phyloP scores from a whole-genome alignment of 2,329 filamentous ascomycete genomes.

The Paecilomyces sp. region DNA sequence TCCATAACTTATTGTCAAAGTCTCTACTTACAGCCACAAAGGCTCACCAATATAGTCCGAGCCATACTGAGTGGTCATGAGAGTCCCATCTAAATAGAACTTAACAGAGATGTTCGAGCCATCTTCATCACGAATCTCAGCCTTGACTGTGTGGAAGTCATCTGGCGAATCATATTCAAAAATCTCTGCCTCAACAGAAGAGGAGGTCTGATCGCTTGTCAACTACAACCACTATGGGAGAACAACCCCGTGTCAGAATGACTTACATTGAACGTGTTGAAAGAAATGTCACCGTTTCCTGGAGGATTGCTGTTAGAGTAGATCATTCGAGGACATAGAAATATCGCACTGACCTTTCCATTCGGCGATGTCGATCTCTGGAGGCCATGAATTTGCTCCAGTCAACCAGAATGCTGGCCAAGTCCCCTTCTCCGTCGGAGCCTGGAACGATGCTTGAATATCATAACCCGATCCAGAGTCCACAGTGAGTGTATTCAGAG shows the following conservation, averaged over 20 bases:
- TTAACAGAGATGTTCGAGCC: slow-evolving; percentile 46
- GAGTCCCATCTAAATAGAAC: slow-evolving; percentile 48
- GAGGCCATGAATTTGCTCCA: slow-evolving; percentile 49
- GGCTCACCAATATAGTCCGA: slow-evolving; percentile 43
- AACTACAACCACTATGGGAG: background rate
- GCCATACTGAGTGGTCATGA: slow-evolving; percentile 46
- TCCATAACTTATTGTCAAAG: background rate
- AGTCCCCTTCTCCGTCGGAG: slow-evolving; percentile 35
- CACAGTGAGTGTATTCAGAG: slow-evolving; percentile 36
- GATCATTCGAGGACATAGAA: background rate
- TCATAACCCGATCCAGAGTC: slow-evolving; percentile 30
- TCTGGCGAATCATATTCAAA: slow-evolving; percentile 41
- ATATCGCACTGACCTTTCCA: slow-evolving; percentile 48
- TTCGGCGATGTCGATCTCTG: slow-evolving; percentile 55
- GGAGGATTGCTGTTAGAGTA: background rate
- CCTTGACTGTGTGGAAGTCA: slow-evolving; percentile 45
- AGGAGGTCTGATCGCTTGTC: slow-evolving; percentile 30
- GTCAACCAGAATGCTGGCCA: slow-evolving; percentile 57
- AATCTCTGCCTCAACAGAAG: slow-evolving; percentile 40
- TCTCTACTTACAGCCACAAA: slow-evolving; percentile 21
- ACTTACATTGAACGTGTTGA: background rate
- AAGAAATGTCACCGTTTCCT: background rate
- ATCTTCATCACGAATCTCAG: slow-evolving; percentile 46
- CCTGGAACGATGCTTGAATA: slow-evolving; percentile 33
- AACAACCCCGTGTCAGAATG: background rate